Conservation (phyloP, 2,329 filamentous ascomycete genomes). For the Aspergillus niger region DNA sequence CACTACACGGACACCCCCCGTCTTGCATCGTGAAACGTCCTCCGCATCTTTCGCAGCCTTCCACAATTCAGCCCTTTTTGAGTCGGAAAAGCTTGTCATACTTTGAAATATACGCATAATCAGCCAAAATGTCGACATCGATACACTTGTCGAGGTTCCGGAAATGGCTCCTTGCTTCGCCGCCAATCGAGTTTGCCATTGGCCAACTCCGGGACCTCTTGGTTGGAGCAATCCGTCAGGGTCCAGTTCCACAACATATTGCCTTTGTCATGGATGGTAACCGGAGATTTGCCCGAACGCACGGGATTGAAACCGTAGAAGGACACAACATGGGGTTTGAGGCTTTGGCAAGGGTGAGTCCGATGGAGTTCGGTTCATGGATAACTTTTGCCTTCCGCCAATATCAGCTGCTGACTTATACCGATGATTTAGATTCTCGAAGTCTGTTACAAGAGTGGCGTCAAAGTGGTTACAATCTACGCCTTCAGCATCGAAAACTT, state of each 20-base stretch:
- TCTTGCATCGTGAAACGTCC: not conserved
- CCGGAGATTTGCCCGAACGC: slow-evolving; percentile 82
- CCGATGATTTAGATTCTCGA: slow-evolving; percentile 70
- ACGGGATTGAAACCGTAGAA: slow-evolving; percentile 94
- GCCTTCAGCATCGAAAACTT: slow-evolving; percentile 99
- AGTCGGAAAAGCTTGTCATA: slow-evolving; percentile 4
- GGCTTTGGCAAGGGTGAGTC: slow-evolving; percentile 77
- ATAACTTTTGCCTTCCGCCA: slow-evolving; percentile 2
- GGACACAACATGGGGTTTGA: slow-evolving; percentile 96
- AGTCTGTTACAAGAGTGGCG: slow-evolving; percentile 96
- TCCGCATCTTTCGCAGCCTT: not conserved
- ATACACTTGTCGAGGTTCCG: slow-evolving; percentile 63
- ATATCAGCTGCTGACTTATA: not conserved
- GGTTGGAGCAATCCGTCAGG: slow-evolving; percentile 85
- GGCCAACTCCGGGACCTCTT: slow-evolving; percentile 77
- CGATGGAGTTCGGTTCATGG: not conserved
- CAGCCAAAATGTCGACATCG: slow-evolving; percentile 47
- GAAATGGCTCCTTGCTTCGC: slow-evolving; percentile 81
- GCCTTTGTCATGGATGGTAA: slow-evolving; percentile 99
- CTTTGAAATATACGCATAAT: not conserved
- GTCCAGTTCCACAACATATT: slow-evolving; percentile 89
- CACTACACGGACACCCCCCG: not conserved
- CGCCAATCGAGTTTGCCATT: slow-evolving; percentile 87
- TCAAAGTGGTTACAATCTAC: slow-evolving; percentile 96
- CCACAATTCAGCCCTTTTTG: not conserved